Percentiles rank a stretch among this genome's conserved stretches.
Conservation (phyloP, 176 grass and related monocot species). For the Luzula sylvatica region DNA sequence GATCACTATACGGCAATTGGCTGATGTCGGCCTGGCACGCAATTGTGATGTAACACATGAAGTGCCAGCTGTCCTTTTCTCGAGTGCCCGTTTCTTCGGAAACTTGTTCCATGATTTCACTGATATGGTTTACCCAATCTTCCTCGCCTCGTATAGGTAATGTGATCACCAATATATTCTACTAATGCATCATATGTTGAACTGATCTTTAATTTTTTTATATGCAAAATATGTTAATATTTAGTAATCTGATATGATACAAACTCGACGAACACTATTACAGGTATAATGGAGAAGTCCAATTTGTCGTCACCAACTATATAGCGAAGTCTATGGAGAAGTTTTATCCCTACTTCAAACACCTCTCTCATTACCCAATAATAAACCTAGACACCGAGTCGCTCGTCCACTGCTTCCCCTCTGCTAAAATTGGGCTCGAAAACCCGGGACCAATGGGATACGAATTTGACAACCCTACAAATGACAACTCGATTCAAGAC, state of each 20-base stretch:
- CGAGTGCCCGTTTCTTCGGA: conserved; percentile 59
- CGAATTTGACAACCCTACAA: conserved; percentile 15
- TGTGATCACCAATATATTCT: too few relatives aligned
- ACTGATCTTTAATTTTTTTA: too few relatives aligned
- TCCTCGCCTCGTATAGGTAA: conserved; percentile 26
- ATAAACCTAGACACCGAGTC: conserved; percentile 27
- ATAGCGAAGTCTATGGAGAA: conserved; percentile 53
- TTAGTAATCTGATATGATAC: too few relatives aligned
- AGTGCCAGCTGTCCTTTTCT: conserved; percentile 40
- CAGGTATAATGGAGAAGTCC: conserved; percentile 38
- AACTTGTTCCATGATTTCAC: conserved; percentile 97
- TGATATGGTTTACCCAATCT: conserved; percentile 58
- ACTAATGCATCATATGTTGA: too few relatives aligned
- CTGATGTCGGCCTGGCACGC: background rate
- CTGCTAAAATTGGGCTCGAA: conserved; percentile 34
- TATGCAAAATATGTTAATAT: too few relatives aligned
- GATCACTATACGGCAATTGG: conserved; percentile 22
- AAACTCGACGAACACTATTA: background rate
- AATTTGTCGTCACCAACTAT: conserved; percentile 37
- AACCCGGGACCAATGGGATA: conserved; percentile 50
- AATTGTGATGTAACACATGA: conserved; percentile 26
- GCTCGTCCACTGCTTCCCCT: conserved; percentile 45
- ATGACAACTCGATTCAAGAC: conserved; percentile 43
- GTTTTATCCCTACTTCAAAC: conserved; percentile 34
- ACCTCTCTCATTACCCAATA: conserved; percentile 32